A percentile compares a stretch with the other conserved stretches of the same genome.
Conservation (phyloP, 768 basidiomycete species). For the Tylopilus sp. region DNA sequence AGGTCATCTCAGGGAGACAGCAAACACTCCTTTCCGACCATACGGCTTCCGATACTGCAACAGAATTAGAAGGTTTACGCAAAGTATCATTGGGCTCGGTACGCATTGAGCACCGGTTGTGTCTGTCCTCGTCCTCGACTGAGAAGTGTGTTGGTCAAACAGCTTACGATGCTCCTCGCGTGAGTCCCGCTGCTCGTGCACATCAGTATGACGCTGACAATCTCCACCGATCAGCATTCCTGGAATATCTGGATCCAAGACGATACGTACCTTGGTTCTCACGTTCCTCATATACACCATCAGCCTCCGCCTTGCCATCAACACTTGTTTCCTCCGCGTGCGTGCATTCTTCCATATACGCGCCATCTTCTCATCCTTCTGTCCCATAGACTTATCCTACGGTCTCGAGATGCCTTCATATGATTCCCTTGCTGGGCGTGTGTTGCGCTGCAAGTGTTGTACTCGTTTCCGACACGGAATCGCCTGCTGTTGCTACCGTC, state of each 20-base stretch:
- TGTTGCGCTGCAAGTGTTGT: too few relatives aligned
- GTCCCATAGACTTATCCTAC: too few relatives aligned
- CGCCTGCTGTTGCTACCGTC: too few relatives aligned
- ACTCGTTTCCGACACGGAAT: too few relatives aligned
- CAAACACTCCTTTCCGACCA: too few relatives aligned
- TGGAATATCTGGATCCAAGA: conserved; percentile 11
- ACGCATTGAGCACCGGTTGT: not conserved
- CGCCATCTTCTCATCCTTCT: too few relatives aligned
- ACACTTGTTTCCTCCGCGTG: conserved; percentile 4
- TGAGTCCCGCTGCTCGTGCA: not conserved
- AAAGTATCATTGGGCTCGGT: not conserved
- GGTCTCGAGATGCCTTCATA: too few relatives aligned
- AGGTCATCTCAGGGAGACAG: not conserved
- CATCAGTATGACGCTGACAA: not conserved
- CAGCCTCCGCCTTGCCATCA: conserved; percentile 15
- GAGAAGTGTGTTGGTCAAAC: not conserved
- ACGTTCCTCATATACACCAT: conserved; percentile 23
- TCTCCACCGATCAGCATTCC: conserved; percentile 1
- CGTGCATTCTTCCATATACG: not conserved
- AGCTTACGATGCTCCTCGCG: conserved; percentile 21
- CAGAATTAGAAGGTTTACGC: not conserved
- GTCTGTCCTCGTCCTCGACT: not conserved
- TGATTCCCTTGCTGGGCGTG: too few relatives aligned
- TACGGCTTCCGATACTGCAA: too few relatives aligned
- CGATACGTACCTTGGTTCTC: conserved; percentile 6